Evolutionary conservation across 176 grass and related monocot species (phyloP), one percentile per base, ranked within the genome.

Genomic region (Oryza coarctata): DNA sequence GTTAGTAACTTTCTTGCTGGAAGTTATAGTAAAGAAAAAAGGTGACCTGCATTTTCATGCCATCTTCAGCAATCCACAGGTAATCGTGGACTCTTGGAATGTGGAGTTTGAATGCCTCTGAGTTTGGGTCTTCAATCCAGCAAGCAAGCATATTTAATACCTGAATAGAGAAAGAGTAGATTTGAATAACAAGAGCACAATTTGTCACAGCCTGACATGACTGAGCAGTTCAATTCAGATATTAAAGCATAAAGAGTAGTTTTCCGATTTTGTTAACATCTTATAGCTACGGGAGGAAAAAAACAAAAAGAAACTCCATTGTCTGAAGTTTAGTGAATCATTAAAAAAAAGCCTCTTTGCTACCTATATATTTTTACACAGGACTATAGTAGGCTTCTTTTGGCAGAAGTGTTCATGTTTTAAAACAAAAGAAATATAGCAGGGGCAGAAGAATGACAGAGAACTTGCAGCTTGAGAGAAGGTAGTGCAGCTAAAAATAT

Each of bases 61-160:
- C 94, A 90, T 97, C 94, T 94, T 97, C 94, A 80, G 94, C 94
- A 88, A 97, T 4, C 94, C 94, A 97, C 30, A 97, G 69, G 83
- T 87, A 97, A 70, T 97, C 94, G 44, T 84, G 74, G 61, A 97
- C 41, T 83, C 94, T 80, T 68, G 92, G 94, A 70, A 97, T 82
- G 45, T 97, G 94, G 20, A 92, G 82, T 66, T 97, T 97, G 73
- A 94, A 97, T 78, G 92, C 87, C 76, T 97, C 92, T 39, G 94
- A 97, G 49, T 86, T 97, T 84, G 94, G 85, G 80, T 97, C 94
- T 86, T 97, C 94, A 57, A 94, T 89, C 94, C 94, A 97, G 78
- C 94, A 97, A 81, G 85, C 82, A 86, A 97, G 85, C 94, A 97
- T 97, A 92, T 97, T 97, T n/a, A 97, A 70, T 82, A 87, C 88